Conservation (phyloP, 75 land plant species). For the Sequoiadendron giganteum region DNA sequence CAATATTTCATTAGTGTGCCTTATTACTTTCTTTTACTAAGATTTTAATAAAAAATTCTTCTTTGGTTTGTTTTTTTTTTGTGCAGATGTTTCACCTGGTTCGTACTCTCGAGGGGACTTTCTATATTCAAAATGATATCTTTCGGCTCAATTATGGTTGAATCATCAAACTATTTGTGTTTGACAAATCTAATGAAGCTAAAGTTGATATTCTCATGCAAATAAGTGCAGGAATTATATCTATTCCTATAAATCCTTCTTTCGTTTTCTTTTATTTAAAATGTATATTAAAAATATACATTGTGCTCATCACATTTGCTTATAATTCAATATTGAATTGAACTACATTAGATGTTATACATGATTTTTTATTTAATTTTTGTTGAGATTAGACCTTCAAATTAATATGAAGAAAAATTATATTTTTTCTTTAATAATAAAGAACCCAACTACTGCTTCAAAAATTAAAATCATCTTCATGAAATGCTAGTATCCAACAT, state of each 20-base stretch:
- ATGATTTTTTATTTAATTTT: neutral
- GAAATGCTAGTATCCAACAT: neutral
- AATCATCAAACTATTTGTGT: neutral
- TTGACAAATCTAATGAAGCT: neutral
- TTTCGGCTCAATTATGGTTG: conserved; percentile 41
- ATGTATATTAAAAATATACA: neutral
- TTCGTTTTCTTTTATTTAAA: neutral
- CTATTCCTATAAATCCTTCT: neutral
- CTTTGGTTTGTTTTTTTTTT: neutral
- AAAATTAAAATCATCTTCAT: neutral
- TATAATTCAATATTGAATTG: neutral
- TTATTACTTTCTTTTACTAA: no score
- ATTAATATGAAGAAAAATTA: no score
- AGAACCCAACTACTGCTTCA: neutral
- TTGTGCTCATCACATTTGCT: neutral
- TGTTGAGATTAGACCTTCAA: neutral
- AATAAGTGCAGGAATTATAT: neutral
- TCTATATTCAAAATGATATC: conserved; percentile 37
- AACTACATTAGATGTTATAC: neutral
- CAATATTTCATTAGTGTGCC: neutral
- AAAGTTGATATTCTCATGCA: neutral
- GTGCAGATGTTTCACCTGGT: conserved; percentile 45
- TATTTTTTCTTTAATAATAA: neutral
- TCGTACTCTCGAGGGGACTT: conserved; percentile 27
- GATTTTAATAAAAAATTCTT: neutral